These are phyloP conservation scores for Thalia dealbata DNA, from an alignment of 176 grass and related monocot genomes.

Conservation along the genomic window DNA sequence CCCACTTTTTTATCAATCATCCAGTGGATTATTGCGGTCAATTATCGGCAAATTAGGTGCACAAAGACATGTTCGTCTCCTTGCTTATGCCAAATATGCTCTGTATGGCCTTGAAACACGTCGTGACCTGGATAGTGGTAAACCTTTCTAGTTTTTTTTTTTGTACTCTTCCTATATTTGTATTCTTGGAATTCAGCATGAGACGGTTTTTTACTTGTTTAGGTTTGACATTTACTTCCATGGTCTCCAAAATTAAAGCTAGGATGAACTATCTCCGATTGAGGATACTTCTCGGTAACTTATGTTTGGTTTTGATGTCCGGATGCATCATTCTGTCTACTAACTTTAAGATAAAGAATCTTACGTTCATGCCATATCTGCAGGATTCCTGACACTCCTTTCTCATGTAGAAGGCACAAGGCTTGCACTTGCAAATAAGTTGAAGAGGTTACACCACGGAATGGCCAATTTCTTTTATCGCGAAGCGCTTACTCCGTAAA, in stretches of 20 bases:
- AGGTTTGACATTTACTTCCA: conserved; percentile 26
- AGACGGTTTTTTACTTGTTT: conserved; percentile 19
- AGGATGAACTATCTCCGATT: conserved; percentile 46
- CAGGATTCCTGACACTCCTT: conserved; percentile 37
- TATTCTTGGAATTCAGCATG: background rate
- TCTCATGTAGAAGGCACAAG: conserved; percentile 30
- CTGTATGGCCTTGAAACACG: conserved; percentile 59
- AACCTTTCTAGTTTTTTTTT: background rate
- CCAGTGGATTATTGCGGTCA: conserved; percentile 74
- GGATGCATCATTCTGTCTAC: background rate
- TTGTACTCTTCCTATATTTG: background rate
- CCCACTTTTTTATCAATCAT: conserved; percentile 13
- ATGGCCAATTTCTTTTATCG: conserved; percentile 21
- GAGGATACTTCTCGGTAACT: conserved; percentile 56
- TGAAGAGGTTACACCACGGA: conserved; percentile 23
- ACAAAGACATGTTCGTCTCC: conserved; percentile 55
- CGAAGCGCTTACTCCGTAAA: background rate
- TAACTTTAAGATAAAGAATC: background rate
- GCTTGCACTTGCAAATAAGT: conserved; percentile 27
- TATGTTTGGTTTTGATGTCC: conserved; percentile 1
- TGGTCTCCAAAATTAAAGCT: conserved; percentile 36
- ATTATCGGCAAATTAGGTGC: conserved; percentile 67
- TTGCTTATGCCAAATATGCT: conserved; percentile 77
- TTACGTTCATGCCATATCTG: conserved; percentile 2
- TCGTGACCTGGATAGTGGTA: conserved; percentile 31